These are phyloP conservation scores for Candida sonorensis DNA, from an alignment of 805 yeast species.

Conservation along the genomic window DNA sequence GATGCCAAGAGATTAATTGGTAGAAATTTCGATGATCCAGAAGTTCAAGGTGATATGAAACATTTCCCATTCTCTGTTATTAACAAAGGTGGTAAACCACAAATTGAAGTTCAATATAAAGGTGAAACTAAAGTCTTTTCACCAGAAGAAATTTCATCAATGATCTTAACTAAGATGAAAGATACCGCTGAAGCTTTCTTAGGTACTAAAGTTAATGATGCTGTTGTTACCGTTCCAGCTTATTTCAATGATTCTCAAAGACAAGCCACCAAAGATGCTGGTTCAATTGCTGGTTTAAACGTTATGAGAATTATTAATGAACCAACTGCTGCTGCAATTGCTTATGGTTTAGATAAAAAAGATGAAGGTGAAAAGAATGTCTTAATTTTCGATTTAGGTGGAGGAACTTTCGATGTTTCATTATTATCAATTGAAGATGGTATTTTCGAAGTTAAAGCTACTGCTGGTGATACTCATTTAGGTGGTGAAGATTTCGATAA, in stretches of 20 bases:
- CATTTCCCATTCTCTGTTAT: slow-evolving; percentile 71
- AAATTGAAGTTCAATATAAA: slow-evolving; percentile 74
- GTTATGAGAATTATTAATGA: slow-evolving; percentile 85
- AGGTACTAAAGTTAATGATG: slow-evolving; percentile 81
- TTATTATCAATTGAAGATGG: slow-evolving; percentile 95
- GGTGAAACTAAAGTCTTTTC: slow-evolving; percentile 83
- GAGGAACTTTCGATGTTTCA: slow-evolving; percentile 97
- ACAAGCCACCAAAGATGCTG: slow-evolving; percentile 95
- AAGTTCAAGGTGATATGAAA: slow-evolving; percentile 60
- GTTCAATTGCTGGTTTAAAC: slow-evolving; percentile 92
- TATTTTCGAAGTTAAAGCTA: slow-evolving; percentile 95
- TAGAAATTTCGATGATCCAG: slow-evolving; percentile 57
- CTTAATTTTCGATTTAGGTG: slow-evolving; percentile 97
- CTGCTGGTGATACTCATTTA: slow-evolving; percentile 92
- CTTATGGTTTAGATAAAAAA: slow-evolving; percentile 84
- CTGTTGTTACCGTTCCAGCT: slow-evolving; percentile 88
- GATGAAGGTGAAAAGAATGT: slow-evolving; percentile 41
- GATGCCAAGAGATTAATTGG: slow-evolving; percentile 83
- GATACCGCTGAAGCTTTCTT: slow-evolving; percentile 93
- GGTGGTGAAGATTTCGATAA: slow-evolving; percentile 88
- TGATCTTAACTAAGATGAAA: slow-evolving; percentile 88
- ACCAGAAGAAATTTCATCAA: slow-evolving; percentile 92
- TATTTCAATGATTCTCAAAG: slow-evolving; percentile 88
- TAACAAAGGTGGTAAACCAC: slow-evolving; percentile 72
- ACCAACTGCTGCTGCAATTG: slow-evolving; percentile 92